Evolutionary conservation across 768 basidiomycete genomes (phyloP), one percentile per base, ranked within the genome.

Genomic region (Amanita thiersii): DNA sequence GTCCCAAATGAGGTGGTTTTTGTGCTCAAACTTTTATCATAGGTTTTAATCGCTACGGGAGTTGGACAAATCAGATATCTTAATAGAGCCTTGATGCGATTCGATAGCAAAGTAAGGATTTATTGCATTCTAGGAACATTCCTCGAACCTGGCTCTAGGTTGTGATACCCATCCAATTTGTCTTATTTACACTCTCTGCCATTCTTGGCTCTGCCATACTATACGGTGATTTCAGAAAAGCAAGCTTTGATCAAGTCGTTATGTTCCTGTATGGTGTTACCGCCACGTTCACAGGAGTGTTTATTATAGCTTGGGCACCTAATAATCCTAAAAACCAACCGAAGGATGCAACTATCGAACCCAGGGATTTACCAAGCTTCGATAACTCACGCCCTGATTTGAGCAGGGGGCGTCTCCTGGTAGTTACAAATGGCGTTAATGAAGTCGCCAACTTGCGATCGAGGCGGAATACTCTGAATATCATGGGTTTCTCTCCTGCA

Each of bases 91-190:
- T 59, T 97, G 34, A 93, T 89, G 80, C 76, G 81, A 15, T 98
- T 97, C 58, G 90, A 96, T 55, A 81, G 86, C 60, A 94, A 96
- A 65, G 86, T 86, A 29, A 24, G 20, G 14, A 19, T 31, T 18
- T 24, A 9, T 14, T 17, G 45, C 24, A 35, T 25, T n/a, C n/a
- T n/a, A n/a, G n/a, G n/a, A n/a, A n/a, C n/a, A n/a, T n/a, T n/a
- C 43, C 41, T n/a, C 25, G 24, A 44, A 38, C 45, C 45, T 29
- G 19, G 20, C 17, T 26, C 36, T 47, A 89, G 86, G 73, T 82
- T 39, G 93, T 97, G 18, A 89, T 98, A 48, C 94, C 93, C 3
- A 82, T 81, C 10, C 93, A 97, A 67, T 98, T 96, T 57, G 90
- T 94, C 21, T 71, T 91, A 43, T 98, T 98, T 66, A 93, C 88